Evolutionary conservation across 78 protist species (phyloP), one percentile per base, ranked within the genome.

Genomic region (Dictyostelium brefeldianum): DNA sequence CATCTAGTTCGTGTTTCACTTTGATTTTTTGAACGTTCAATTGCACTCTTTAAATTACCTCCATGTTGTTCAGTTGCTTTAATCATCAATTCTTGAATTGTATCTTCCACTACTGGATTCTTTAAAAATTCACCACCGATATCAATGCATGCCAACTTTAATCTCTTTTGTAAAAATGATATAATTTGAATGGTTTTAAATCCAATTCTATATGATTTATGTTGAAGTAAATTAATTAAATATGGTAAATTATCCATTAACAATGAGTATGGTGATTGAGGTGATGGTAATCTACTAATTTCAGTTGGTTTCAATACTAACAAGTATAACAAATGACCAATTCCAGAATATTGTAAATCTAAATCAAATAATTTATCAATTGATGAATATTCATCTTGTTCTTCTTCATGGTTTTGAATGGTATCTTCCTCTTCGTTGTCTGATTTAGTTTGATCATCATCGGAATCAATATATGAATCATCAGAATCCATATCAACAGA

Each of bases 151-250:
- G 59, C 46, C 25, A 25, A 50, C 36, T 87, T 87, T 5, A 87
- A 75, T 41, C 93, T 22, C 79, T 87, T 87, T 78, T 74, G 74
- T 12, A 87, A 50, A 54, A 87, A 87, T 31, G 84, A 77, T 41
- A 87, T 18, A 11, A 87, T 74, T 87, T 87, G 93, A 87, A 87
- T 87, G 7, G 93, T 75, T 65, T 87, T 87, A 47, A 87, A 87
- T 3, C 93, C 93, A 48, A 65, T 29, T 50, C 43, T 74, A 29
- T 77, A 85, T 5, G 41, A 59, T 53, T 71, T 54, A 54, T 46
- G 36, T 65, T 87, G 93, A 46, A 87, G 69, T 29, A 87, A 31
- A 46, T 64, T 14, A 48, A 77, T 87, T 46, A 87, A n/a, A 64
- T 87, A 87, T 5, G 93, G 84, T 27, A 87, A 56, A 51, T 77